phyloP scores from a whole-genome alignment of 345 rosid genomes.

The Bruguiera gymnorhiza region DNA sequence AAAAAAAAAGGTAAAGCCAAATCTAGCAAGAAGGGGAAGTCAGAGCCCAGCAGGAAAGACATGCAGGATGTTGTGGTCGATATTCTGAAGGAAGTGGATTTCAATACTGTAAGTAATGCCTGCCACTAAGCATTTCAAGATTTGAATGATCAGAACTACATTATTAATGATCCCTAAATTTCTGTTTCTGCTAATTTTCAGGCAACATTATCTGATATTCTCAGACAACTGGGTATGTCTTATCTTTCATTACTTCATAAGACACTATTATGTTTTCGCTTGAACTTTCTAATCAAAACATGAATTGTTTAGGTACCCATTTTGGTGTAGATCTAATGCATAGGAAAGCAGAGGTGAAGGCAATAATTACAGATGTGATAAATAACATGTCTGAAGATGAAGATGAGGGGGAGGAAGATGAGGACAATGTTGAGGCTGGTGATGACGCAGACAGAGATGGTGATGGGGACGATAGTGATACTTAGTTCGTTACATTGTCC shows the following conservation, averaged over 20 bases:
- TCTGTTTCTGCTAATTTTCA: conserved; percentile 30
- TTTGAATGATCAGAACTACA: conserved; percentile 5
- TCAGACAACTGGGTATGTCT: conserved; percentile 67
- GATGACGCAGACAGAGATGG: conserved; percentile 43
- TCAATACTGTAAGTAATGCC: conserved; percentile 71
- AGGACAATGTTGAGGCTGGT: conserved; percentile 43
- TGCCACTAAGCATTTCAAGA: background rate
- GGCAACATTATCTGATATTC: conserved; percentile 92
- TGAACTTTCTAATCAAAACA: conserved; percentile 3
- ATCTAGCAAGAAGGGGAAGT: conserved; percentile 55
- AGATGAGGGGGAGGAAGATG: conserved; percentile 60
- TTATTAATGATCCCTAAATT: background rate
- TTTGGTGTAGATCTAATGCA: conserved; percentile 66
- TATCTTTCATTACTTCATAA: conserved; percentile 4
- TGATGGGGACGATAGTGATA: conserved; percentile 44
- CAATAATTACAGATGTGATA: conserved; percentile 79
- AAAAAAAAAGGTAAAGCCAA: conserved; percentile 49
- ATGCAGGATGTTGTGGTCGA: conserved; percentile 81
- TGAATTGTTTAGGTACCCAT: conserved; percentile 51
- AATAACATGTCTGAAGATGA: conserved; percentile 89
- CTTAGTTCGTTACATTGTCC: conserved; percentile 20
- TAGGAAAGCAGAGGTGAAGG: conserved; percentile 91
- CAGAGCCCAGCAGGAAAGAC: conserved; percentile 77
- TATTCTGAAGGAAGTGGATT: conserved; percentile 91
- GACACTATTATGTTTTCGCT: background rate